Base-by-base conservation (phyloP, 305 asterid genomes). In the Fraxinus paxiana region DNA sequence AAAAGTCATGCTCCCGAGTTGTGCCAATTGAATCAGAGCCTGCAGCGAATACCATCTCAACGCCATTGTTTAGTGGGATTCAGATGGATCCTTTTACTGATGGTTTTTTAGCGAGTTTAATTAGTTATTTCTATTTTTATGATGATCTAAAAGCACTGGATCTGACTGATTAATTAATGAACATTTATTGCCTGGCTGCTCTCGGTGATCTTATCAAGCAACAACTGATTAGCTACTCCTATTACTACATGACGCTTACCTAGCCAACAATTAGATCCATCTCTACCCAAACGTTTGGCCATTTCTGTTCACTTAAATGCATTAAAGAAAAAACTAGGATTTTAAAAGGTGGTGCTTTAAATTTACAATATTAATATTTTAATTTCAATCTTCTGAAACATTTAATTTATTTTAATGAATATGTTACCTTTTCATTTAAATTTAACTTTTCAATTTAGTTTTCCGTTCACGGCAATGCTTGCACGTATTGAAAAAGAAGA, bases 71-170 rank as follows among this genome's bases (percentile, higher is more conserved):
- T 15, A 28, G 24, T 15, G 75, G 38, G 75, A 70, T 70, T 31
- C 43, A 15, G 75, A 70, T n/a, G 75, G 41, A 70, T 70, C 75
- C 75, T 70, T 69, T n/a, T 69, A 15, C 75, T 69, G 75, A 70
- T 15, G 12, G 41, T 70, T 70, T 70, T 70, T 69, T 69, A 69
- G 75, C n/a, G 22, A 69, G 13, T 65, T 65, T 5, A 10, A 26
- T 65, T 65, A 65, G 10, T 12, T 24, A 28, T 65, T 28, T 65
- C 13, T 28, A 65, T 67, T 67, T 28, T 26, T 12, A 26, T 10
- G 73, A 28, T 26, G 35, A 67, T 28, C 37, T 15, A 28, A 26
- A 8, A 67, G 17, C 38, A 67, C 35, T 9, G 9, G 37, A 67
- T 67, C 37, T 67, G 9, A 10, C 9, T 7, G 20, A 67, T 67